phyloP scores from a whole-genome alignment of 1,284 basidiomycete species.

The Tilletia walkeri region DNA sequence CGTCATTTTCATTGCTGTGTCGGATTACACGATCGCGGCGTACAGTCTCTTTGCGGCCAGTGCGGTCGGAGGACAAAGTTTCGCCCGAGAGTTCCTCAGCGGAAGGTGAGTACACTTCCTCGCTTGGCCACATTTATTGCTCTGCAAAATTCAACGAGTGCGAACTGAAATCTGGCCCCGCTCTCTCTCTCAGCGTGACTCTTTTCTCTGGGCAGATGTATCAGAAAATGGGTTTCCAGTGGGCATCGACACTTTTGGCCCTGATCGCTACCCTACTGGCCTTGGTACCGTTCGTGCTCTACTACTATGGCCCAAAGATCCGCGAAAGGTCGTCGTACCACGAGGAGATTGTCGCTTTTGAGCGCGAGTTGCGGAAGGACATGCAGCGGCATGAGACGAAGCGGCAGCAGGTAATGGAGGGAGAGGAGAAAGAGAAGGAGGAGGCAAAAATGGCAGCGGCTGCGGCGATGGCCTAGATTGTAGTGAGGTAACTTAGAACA shows the following conservation, averaged over 20 bases:
- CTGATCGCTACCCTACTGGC: constrained; percentile 40
- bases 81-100: constrained; percentile 36
- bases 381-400: constrained; percentile 5
- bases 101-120: constrained; percentile 22
- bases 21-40: constrained; percentile 39
- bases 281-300: constrained; percentile 36
- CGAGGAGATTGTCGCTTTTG: constrained; percentile 32
- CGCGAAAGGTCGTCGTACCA: constrained; percentile 37
- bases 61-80: constrained; percentile 42
- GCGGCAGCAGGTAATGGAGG: constrained; percentile 15
- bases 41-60: constrained; percentile 43
- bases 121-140: too few species aligned
- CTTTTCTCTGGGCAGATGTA: constrained; percentile 38
- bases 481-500: too few species aligned
- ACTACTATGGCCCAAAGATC: constrained; percentile 39
- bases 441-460: background rate
- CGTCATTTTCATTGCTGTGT: constrained; percentile 44
- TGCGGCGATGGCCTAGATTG: background rate
- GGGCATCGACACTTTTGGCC: constrained; percentile 34
- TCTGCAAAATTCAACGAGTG: background rate
- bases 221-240: constrained; percentile 25
- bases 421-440: background rate
- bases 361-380: constrained; percentile 21
- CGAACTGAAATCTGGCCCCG: background rate
- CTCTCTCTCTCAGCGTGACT: constrained; percentile 23